phyloP scores from a whole-genome alignment of 306 rosid species.

The Albizia julibrissin region DNA sequence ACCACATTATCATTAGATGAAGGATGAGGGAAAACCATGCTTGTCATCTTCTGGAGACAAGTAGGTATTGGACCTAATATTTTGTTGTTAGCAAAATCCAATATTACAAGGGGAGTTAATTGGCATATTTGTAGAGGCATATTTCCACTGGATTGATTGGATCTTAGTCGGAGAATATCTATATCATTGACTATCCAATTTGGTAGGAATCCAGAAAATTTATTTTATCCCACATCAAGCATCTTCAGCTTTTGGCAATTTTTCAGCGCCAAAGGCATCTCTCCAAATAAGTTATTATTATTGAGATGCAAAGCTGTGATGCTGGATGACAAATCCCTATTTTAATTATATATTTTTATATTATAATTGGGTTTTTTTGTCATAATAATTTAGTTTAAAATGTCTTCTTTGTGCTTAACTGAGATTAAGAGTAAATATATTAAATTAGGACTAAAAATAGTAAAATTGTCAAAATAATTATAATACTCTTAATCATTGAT shows the following conservation, averaged over 20 bases:
- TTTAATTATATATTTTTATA: too few species aligned
- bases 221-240: background rate
- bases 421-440: too few species aligned
- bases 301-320: background rate
- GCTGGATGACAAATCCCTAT: too few species aligned
- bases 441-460: too few species aligned
- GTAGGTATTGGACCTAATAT: background rate
- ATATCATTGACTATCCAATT: background rate
- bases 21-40: background rate
- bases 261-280: background rate
- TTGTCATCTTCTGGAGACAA: background rate
- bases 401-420: too few species aligned
- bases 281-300: constrained; percentile 11
- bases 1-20: background rate
- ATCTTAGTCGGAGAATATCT: background rate
- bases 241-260: background rate
- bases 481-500: too few species aligned
- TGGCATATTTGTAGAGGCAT: constrained; percentile 4
- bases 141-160: constrained; percentile 10
- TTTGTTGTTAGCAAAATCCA: background rate
- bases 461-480: too few species aligned
- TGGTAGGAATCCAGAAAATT: background rate
- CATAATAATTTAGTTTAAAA: too few species aligned
- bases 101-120: background rate
- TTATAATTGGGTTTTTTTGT: too few species aligned